Base-by-base conservation (phyloP, 768 basidiomycete species). In the Panellus pusillus region DNA sequence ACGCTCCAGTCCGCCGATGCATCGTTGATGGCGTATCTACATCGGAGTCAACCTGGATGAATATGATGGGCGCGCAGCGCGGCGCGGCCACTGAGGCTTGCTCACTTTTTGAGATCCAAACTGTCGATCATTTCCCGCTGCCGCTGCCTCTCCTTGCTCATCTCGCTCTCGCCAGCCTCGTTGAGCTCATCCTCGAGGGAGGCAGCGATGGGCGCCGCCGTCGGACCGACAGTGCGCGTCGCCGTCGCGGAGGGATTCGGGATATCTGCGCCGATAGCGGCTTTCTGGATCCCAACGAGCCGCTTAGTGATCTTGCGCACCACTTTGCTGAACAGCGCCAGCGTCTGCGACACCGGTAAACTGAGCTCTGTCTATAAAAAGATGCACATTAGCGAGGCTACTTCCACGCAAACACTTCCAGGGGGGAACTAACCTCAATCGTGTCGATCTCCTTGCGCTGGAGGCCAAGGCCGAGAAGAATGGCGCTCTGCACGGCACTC, bases 291-390 rank as follows among this genome's bases (percentile, higher is more conserved):
- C 36, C 89, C 87, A 24, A 83, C 77, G 44, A 98, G 72, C 18
- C 77, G 75, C 61, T 87, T 89, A 60, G 80, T 83, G 58, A 96
- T 81, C 70, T 94, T 93, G 47, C 92, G 84, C 47, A 98, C 73
- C 36, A 93, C 76, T 73, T 98, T 98, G 60, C 86, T 87, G 70
- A 99, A 94, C 32, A 98, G 74, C 0, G 96, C 96, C 7, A 99
- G 78, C 2, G 83, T 78, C 68, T 98, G 96, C 0, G 87, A 87
- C 27, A 94, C 90, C 0, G 93, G 89, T 0, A 98, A 73, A 7
- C 83, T 81, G 17, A 98, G 78, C 64, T 98, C 94, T 18, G 74
- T 68, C 90, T 93, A 62, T 38, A 54, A 19, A 7, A 42, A 24
- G 6, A 54, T 37, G 35, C 44, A 36, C 15, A n/a, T 55, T 8